phyloP scores from a whole-genome alignment of 768 basidiomycete genomes.

The Lactarius evosmus region DNA sequence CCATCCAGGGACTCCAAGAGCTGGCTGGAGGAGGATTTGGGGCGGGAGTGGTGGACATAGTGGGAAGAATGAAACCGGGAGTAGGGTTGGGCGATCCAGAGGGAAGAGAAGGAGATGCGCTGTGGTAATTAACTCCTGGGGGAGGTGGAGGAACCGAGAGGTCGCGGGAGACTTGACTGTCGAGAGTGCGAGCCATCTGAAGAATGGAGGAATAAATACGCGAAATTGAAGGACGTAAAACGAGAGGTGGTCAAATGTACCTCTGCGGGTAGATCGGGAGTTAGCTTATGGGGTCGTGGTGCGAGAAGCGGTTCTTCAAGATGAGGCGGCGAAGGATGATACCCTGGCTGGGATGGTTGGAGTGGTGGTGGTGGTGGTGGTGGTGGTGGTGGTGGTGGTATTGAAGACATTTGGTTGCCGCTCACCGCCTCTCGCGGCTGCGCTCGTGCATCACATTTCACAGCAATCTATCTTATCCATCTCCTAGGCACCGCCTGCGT shows the following conservation, averaged over 20 bases:
- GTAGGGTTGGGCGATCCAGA: slow-evolving; percentile 27
- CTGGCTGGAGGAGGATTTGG: slow-evolving; percentile 29
- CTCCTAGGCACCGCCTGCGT: neutral
- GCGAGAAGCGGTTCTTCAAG: slow-evolving; percentile 57
- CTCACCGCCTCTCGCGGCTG: neutral
- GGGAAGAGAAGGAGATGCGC: slow-evolving; percentile 31
- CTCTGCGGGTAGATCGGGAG: slow-evolving; percentile 58
- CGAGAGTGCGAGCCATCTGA: slow-evolving; percentile 64
- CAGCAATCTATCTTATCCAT: neutral
- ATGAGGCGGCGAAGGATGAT: slow-evolving; percentile 41
- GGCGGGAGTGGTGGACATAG: slow-evolving; percentile 6
- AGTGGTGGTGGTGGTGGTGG: neutral
- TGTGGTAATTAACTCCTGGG: slow-evolving; percentile 25
- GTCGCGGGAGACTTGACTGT: slow-evolving; percentile 41
- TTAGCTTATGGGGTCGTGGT: slow-evolving; percentile 61
- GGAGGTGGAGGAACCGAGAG: slow-evolving; percentile 28
- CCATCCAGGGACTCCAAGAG: slow-evolving; percentile 34
- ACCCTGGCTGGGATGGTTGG: neutral
- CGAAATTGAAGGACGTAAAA: slow-evolving; percentile 20
- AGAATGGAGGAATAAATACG: slow-evolving; percentile 24
- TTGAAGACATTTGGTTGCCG: slow-evolving; percentile 10
- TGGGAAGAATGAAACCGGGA: slow-evolving; percentile 27
- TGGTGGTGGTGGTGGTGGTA: slow-evolving; percentile 2
- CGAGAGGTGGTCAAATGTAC: slow-evolving; percentile 41
- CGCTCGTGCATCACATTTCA: neutral